Percentiles rank a stretch among this genome's conserved stretches.
phyloP scores from a whole-genome alignment of 2,329 filamentous ascomycete genomes.

The Penicillium sp. region DNA sequence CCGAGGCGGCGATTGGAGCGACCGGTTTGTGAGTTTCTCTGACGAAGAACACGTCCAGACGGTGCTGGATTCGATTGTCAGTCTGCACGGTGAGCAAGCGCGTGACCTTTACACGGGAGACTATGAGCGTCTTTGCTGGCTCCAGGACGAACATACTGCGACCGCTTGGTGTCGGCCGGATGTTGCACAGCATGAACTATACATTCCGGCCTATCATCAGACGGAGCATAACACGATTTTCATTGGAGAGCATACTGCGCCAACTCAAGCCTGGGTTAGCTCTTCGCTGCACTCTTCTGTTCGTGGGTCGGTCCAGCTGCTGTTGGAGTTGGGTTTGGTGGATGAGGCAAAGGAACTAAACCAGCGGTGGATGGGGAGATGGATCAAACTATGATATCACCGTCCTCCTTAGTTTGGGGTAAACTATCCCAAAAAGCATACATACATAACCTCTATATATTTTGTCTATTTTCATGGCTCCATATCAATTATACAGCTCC shows the following conservation, averaged over 20 bases:
- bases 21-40: conserved; percentile 32
- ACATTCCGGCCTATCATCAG: conserved; percentile 35
- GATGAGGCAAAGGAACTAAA: conserved; percentile 67
- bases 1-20: conserved; percentile 33
- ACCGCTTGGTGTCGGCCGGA: conserved; percentile 33
- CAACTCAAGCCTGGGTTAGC: conserved; percentile 38
- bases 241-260: conserved; percentile 39
- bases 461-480: no score
- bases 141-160: conserved; percentile 31
- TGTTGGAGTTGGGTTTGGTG: conserved; percentile 60
- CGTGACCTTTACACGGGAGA: conserved; percentile 33
- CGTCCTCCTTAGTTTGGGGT: neutral
- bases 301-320: conserved; percentile 32
- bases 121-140: conserved; percentile 38
- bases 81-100: conserved; percentile 29
- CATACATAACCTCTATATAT: no score
- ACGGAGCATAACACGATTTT: conserved; percentile 39
- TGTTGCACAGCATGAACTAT: conserved; percentile 35
- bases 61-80: conserved; percentile 31
- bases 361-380: conserved; percentile 67
- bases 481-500: no score
- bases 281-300: conserved; percentile 33
- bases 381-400: conserved; percentile 47
- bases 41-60: conserved; percentile 30
- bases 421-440: neutral